Evolutionary conservation across 2,329 filamentous ascomycete genomes (phyloP).

Genomic region (Delphinella strobiligena): DNA sequence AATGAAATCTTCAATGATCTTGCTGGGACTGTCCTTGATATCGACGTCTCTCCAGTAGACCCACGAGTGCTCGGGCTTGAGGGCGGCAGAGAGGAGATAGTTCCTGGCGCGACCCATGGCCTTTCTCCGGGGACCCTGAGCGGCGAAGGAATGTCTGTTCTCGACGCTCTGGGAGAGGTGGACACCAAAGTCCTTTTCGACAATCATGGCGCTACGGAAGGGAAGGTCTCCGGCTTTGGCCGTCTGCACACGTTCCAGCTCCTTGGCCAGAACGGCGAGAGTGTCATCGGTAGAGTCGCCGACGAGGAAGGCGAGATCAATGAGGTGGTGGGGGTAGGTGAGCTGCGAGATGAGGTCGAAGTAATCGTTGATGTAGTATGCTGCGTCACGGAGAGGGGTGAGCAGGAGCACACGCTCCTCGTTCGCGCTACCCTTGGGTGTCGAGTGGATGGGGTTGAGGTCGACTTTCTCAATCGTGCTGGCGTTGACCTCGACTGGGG

Average conservation of each 20-base stretch:
- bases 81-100: slow-evolving; percentile 69
- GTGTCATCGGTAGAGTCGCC: slow-evolving; percentile 89
- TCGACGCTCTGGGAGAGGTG: slow-evolving; percentile 66
- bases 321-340: slow-evolving; percentile 87
- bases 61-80: slow-evolving; percentile 94
- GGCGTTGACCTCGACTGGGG: slow-evolving; percentile 72
- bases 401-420: slow-evolving; percentile 82
- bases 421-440: slow-evolving; percentile 63
- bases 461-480: slow-evolving; percentile 67
- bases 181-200: slow-evolving; percentile 84
- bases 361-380: slow-evolving; percentile 70
- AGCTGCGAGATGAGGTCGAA: slow-evolving; percentile 86
- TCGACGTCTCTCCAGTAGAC: slow-evolving; percentile 98
- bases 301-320: slow-evolving; percentile 89
- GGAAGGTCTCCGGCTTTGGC: slow-evolving; percentile 61
- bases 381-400: slow-evolving; percentile 84
- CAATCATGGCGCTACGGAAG: slow-evolving; percentile 72
- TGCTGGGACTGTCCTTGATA: slow-evolving; percentile 77
- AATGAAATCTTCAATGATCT: slow-evolving; percentile 89
- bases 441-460: slow-evolving; percentile 75
- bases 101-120: slow-evolving; percentile 84
- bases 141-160: slow-evolving; percentile 73
- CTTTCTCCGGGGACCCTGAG: slow-evolving; percentile 82
- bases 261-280: slow-evolving; percentile 68
- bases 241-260: slow-evolving; percentile 79